Conservation (phyloP, 176 grass and related monocot species). For the Triticum monococcum region DNA sequence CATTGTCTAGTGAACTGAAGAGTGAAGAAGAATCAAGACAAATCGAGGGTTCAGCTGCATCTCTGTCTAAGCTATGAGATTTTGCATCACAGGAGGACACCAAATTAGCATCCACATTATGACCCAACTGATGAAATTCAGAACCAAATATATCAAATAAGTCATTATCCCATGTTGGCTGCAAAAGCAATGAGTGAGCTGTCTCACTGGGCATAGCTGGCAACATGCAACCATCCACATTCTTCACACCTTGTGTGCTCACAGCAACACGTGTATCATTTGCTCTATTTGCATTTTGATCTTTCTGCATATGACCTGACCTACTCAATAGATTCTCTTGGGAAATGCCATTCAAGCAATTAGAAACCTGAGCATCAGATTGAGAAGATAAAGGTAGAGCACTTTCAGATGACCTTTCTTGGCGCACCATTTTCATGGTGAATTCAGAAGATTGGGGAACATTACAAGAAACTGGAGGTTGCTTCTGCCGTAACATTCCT, state of each 20-base stretch:
- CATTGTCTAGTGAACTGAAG: conserved; percentile 49
- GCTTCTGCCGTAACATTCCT: conserved; percentile 42
- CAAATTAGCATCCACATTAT: conserved; percentile 45
- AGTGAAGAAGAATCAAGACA: conserved; percentile 31
- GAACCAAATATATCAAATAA: conserved; percentile 64
- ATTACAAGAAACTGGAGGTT: conserved; percentile 14
- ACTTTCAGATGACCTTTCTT: conserved; percentile 32
- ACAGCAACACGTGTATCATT: conserved; percentile 34
- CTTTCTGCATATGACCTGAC: conserved; percentile 21
- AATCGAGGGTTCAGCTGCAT: conserved; percentile 40
- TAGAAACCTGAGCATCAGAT: conserved; percentile 37
- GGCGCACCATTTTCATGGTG: conserved; percentile 24
- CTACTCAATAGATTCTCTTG: conserved; percentile 38
- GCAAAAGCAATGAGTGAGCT: conserved; percentile 35
- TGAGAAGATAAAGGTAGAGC: conserved; percentile 28
- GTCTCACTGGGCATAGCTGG: conserved; percentile 14
- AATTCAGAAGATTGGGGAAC: conserved; percentile 40
- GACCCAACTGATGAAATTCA: conserved; percentile 43
- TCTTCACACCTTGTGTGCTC: conserved; percentile 20
- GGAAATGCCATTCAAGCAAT: conserved; percentile 31
- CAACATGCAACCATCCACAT: conserved; percentile 15
- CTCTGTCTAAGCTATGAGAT: conserved; percentile 39
- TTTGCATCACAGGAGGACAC: conserved; percentile 34
- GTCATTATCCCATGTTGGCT: conserved; percentile 48
- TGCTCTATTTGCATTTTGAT: conserved; percentile 27